Base-by-base conservation (phyloP, 257 asterid species). In the Nemophila menziesii region DNA sequence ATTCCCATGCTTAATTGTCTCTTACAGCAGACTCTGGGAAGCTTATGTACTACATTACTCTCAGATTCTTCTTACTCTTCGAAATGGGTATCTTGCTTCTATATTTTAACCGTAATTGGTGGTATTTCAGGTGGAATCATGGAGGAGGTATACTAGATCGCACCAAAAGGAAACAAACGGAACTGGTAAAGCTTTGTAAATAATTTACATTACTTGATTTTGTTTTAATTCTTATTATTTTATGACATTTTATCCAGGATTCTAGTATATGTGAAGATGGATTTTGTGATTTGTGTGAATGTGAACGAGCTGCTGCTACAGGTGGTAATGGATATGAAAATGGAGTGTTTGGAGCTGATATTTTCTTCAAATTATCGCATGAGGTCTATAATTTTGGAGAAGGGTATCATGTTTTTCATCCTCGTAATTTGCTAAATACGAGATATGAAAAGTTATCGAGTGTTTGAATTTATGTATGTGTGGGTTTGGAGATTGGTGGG, bases 221-320 rank as follows among this genome's bases (percentile, higher is more conserved):
- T 23, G 20, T 46, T 48, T 19, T 29, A 8, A 48, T 4, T 43
- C 40, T 44, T 12, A 15, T 36, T 41, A 2, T 4, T 20, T 38
- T 37, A 44, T 55, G 33, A 5, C 13, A 55, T 51, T 55, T 24
- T 51, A 54, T 62, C 58, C 77, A 83, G 95, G 95, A 83, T 79
- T 46, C 80, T 83, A 51, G 95, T 83, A 3, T n/a, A n/a, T 83
- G 95, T 89, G 95, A 83, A 68, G 95, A 83, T 61, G 93, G 93
- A 10, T 83, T 63, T 57, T 79, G 81, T 55, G 93, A 83, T 63
- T 72, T 79, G 22, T 57, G 12, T 20, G 86, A 72, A 63, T 79
- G 93, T 27, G 86, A 74, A 65, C 49, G 77, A 58, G 71, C 68
- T n/a, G n/a, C n/a, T n/a, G n/a, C n/a, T n/a, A n/a, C n/a, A n/a